A percentile compares a stretch with the other conserved stretches of the same genome.
Conservation (phyloP, 2,329 filamentous ascomycete genomes). For the Tolypocladium paradoxum region DNA sequence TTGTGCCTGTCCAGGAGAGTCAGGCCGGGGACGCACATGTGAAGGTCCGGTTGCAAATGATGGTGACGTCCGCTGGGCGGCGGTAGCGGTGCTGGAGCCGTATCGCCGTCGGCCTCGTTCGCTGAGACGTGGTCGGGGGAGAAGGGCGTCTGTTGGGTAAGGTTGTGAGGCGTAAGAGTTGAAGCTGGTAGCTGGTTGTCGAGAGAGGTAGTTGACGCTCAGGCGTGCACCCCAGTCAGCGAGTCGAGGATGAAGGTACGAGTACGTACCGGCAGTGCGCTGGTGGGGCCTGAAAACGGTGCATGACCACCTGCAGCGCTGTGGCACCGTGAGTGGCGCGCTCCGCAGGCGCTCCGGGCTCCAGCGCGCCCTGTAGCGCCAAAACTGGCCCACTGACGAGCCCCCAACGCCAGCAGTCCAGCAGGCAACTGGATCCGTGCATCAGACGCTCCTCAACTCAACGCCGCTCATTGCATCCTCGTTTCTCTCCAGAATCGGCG, state of each 20-base stretch:
- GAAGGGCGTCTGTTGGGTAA: background rate
- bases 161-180: background rate
- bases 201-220: constrained; percentile 1
- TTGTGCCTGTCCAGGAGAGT: constrained; percentile 2
- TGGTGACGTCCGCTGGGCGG: background rate
- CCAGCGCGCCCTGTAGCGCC: background rate
- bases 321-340: background rate
- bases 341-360: background rate
- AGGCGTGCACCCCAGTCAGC: background rate
- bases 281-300: background rate
- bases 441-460: background rate
- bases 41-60: background rate
- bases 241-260: background rate
- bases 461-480: background rate
- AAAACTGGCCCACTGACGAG: background rate
- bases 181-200: background rate
- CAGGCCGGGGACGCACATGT: constrained; percentile 3
- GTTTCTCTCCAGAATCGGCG: background rate
- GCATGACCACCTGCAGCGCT: background rate
- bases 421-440: background rate
- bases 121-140: background rate
- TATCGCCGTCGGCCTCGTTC: background rate
- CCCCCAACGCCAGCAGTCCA: background rate
- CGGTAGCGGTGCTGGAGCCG: background rate
- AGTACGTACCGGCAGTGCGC: background rate